Evolutionary conservation across 106 monocot species (phyloP), one percentile per base, ranked within the genome.

Genomic region (Dendrobium huoshanense): DNA sequence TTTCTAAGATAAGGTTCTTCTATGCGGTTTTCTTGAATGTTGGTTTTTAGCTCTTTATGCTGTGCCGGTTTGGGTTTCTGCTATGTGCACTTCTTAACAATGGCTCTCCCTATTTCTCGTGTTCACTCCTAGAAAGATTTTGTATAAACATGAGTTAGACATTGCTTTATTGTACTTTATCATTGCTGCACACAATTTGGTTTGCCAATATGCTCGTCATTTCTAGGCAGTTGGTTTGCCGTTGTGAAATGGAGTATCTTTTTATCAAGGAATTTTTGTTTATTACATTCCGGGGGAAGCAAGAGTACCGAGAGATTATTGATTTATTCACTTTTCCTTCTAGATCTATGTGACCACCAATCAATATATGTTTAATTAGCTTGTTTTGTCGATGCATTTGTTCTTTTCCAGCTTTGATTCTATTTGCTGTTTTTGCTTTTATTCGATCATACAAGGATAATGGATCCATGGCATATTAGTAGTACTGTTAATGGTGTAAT

Each of bases 331-430:
- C 9, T 67, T 24, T 9, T 6, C 67, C 25, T 27, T 67, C 27
- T 67, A 67, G 5, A 67, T 67, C 67, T 8, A 27, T 25, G 7
- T 58, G 6, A 45, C 20, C 15, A 17, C 6, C n/a, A 58, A 58
- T 58, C 58, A 58, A n/a, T 58, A 9, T 68, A 68, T 10, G 10
- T 68, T 68, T 68, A 68, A 29, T 68, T 73, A 17, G 73, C 73
- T 41, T 73, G 73, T 40, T 73, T 40, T 73, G 73, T 13, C 41
- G 27, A 41, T 27, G 27, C 31, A 41, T 40, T 41, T 41, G 16
- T 41, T 17, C 73, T 73, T 73, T 73, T 73, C 24, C 10, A 17
- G 13, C 17, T 40, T 73, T 73, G 16, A 41, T 73, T 73, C 7
- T 41, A 16, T 41, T 67, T 67, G 67, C 41, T 27, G 29, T 73